Percentiles rank a stretch among this genome's conserved stretches.
phyloP scores from a whole-genome alignment of 2,329 filamentous ascomycete species.

The Stemphylium beticola region DNA sequence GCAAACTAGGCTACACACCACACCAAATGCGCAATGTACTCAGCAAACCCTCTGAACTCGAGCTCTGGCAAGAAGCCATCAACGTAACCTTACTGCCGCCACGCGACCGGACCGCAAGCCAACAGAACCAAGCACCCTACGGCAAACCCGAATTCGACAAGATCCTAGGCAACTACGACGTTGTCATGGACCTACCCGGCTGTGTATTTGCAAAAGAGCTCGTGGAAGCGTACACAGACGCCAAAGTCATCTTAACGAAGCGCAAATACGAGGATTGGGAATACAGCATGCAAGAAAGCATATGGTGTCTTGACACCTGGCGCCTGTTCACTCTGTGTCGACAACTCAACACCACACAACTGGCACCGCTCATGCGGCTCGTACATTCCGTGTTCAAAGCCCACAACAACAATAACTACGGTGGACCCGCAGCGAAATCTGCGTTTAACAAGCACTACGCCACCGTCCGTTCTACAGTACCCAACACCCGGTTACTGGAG shows the following conservation, averaged over 20 bases:
- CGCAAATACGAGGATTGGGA: slow-evolving; percentile 37
- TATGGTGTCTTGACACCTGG: slow-evolving; percentile 36
- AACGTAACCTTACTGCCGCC: slow-evolving; percentile 29
- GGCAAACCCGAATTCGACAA: slow-evolving; percentile 54
- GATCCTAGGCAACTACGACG: slow-evolving; percentile 54
- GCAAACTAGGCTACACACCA: slow-evolving; percentile 54
- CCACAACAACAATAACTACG: slow-evolving; percentile 34
- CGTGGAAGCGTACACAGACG: slow-evolving; percentile 40
- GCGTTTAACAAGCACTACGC: slow-evolving; percentile 37
- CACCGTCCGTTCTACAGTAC: slow-evolving; percentile 30
- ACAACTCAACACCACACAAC: slow-evolving; percentile 24
- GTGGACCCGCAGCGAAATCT: slow-evolving; percentile 23
- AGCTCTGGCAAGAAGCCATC: slow-evolving; percentile 41
- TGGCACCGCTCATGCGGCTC: slow-evolving; percentile 32
- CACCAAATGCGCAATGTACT: slow-evolving; percentile 35
- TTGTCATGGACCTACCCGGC: slow-evolving; percentile 38
- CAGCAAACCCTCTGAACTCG: slow-evolving; percentile 23
- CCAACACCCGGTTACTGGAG: slow-evolving; percentile 31
- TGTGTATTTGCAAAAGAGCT: slow-evolving; percentile 38
- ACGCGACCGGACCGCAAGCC: slow-evolving; percentile 11
- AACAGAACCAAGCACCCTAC: slow-evolving; percentile 25
- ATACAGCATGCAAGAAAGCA: slow-evolving; percentile 30
- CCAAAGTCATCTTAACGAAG: slow-evolving; percentile 45
- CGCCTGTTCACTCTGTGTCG: slow-evolving; percentile 26
- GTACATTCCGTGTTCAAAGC: slow-evolving; percentile 30